Percentiles rank a stretch among this genome's conserved stretches.
Conservation (phyloP, 2,329 filamentous ascomycete genomes). For the Biscogniauxia sp. region DNA sequence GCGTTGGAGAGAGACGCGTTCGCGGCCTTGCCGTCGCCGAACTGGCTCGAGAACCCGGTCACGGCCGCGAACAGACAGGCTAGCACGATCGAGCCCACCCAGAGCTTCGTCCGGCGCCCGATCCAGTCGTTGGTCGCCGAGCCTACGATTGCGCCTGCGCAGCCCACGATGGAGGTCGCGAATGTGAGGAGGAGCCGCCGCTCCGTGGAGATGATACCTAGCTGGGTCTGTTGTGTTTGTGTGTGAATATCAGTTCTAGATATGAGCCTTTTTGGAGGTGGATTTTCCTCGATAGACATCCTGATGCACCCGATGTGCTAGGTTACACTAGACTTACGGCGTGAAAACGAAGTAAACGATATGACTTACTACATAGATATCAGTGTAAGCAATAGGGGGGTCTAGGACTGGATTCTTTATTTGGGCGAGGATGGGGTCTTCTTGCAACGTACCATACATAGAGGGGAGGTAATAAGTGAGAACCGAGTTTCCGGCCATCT, state of each 20-base stretch:
- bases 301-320: too few species aligned
- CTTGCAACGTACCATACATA: slow-evolving; percentile 7
- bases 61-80: slow-evolving; percentile 13
- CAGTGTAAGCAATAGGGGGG: too few species aligned
- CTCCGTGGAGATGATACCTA: slow-evolving; percentile 16
- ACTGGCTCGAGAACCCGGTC: slow-evolving; percentile 22
- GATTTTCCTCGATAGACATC: too few species aligned
- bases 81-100: slow-evolving; percentile 15
- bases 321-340: too few species aligned
- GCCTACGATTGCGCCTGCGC: slow-evolving; percentile 24
- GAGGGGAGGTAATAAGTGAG: slow-evolving; percentile 16
- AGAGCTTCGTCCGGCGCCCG: slow-evolving; percentile 23
- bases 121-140: slow-evolving; percentile 32
- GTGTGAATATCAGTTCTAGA: background rate
- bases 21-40: slow-evolving; percentile 12
- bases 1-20: slow-evolving; percentile 7
- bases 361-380: too few species aligned
- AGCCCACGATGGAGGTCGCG: slow-evolving; percentile 7
- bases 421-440: background rate
- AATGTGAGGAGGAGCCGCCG: slow-evolving; percentile 9
- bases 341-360: too few species aligned
- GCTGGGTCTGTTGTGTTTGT: background rate
- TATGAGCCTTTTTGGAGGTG: background rate
- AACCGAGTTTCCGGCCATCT: slow-evolving; percentile 6
- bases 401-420: too few species aligned